These are phyloP conservation scores for Acer negundo DNA, from an alignment of 345 rosid species.

Conservation along the genomic window DNA sequence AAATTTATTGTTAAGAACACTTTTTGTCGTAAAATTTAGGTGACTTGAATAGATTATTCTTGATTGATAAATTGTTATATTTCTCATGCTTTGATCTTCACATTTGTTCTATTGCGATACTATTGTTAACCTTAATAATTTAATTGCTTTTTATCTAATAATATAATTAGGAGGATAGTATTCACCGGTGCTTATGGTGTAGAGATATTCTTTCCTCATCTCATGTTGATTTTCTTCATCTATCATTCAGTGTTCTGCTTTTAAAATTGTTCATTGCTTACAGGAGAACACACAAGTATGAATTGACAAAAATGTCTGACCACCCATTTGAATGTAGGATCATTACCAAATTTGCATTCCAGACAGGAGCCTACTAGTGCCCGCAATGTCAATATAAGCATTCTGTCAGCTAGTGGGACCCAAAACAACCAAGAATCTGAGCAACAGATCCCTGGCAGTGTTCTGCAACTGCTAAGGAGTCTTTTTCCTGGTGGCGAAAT, in stretches of 20 bases:
- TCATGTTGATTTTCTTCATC: neutral
- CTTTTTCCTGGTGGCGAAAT: conserved; percentile 63
- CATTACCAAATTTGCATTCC: conserved; percentile 33
- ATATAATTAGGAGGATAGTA: neutral
- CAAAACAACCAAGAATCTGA: conserved; percentile 50
- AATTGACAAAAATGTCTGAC: neutral
- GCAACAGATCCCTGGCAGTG: conserved; percentile 42
- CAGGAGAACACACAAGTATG: neutral
- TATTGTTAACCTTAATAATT: neutral
- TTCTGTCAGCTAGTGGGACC: conserved; percentile 39
- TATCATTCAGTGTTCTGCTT: neutral
- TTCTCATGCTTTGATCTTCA: neutral
- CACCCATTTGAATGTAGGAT: conserved; percentile 32
- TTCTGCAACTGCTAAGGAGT: conserved; percentile 51
- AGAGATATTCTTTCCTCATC: neutral
- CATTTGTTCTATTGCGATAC: conserved; percentile 4
- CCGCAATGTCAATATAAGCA: conserved; percentile 40
- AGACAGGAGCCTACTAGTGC: conserved; percentile 42
- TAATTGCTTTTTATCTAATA: neutral
- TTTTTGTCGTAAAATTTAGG: neutral
- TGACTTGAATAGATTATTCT: neutral
- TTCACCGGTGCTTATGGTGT: neutral
- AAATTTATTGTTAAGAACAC: conserved; percentile 5
- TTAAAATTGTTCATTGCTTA: neutral
- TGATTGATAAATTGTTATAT: neutral